phyloP scores from a whole-genome alignment of 768 basidiomycete genomes.

The Trametes gibbosa region DNA sequence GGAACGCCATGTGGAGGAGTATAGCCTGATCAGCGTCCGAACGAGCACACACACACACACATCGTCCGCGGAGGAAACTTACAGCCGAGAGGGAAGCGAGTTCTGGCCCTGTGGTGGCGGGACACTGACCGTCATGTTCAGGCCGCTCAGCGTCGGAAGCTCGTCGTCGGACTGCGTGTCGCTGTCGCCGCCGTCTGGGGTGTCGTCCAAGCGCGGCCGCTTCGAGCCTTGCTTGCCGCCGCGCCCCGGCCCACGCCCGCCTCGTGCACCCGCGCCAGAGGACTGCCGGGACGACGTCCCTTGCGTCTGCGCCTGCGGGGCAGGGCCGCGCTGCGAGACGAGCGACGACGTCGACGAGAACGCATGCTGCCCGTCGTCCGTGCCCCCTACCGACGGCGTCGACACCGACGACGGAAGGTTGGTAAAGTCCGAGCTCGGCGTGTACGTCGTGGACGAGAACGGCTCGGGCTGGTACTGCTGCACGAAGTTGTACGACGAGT shows the following conservation, averaged over 20 bases:
- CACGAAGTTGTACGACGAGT: slow-evolving; percentile 19
- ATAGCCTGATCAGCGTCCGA: slow-evolving; percentile 2
- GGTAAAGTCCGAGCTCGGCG: slow-evolving; percentile 16
- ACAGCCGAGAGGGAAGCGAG: slow-evolving; percentile 21
- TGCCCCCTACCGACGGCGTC: slow-evolving; percentile 15
- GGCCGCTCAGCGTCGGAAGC: neutral
- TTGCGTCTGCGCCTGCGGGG: slow-evolving; percentile 11
- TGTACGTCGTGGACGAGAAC: slow-evolving; percentile 15
- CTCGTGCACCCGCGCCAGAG: neutral
- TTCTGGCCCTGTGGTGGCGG: slow-evolving; percentile 18
- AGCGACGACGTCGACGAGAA: slow-evolving; percentile 12
- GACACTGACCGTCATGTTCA: slow-evolving; percentile 18
- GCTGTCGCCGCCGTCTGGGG: slow-evolving; percentile 21
- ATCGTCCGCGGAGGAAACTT: slow-evolving; percentile 4
- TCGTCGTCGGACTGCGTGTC: slow-evolving; percentile 21
- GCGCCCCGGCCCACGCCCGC: neutral
- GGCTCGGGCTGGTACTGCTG: slow-evolving; percentile 17
- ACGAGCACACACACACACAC: neutral
- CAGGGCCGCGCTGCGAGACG: neutral
- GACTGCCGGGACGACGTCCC: slow-evolving; percentile 1
- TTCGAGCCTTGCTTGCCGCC: neutral
- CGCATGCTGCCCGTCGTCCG: slow-evolving; percentile 14
- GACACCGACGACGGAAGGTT: slow-evolving; percentile 18
- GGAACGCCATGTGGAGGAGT: neutral
- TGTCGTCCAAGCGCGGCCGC: slow-evolving; percentile 14